Evolutionary conservation across 83 land plant species (phyloP).

Genomic region (Isoetes engelmannii): DNA sequence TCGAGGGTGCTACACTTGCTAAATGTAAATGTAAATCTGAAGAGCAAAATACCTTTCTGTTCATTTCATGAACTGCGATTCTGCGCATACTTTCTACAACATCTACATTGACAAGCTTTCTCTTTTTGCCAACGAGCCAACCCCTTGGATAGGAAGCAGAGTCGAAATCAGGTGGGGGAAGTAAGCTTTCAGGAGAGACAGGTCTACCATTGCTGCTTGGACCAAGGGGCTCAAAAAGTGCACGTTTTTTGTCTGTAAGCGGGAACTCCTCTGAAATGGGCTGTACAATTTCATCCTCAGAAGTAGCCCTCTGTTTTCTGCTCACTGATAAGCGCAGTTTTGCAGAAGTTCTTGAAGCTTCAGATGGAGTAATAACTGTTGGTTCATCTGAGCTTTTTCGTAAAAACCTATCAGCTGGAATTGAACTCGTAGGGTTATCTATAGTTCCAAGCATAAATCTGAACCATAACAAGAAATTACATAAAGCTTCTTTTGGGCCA

Average conservation of each 20-base stretch:
- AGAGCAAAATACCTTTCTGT: constrained; percentile 61
- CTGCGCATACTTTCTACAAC: constrained; percentile 93
- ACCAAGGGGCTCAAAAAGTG: constrained; percentile 73
- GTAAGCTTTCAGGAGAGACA: constrained; percentile 38
- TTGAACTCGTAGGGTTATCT: no score
- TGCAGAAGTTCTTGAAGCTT: constrained; percentile 20
- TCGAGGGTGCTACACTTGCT: no score
- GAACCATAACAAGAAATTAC: no score
- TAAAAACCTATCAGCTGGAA: background rate
- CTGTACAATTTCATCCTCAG: constrained; percentile 10
- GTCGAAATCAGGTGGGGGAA: constrained; percentile 93
- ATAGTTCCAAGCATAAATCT: no score
- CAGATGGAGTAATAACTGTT: constrained; percentile 23
- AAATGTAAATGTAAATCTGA: background rate
- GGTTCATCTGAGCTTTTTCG: constrained; percentile 19
- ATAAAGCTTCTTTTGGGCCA: no score
- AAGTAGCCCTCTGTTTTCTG: constrained; percentile 13
- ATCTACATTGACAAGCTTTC: constrained; percentile 90
- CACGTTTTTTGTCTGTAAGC: constrained; percentile 57
- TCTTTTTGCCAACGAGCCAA: constrained; percentile 86
- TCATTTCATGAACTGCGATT: constrained; percentile 91
- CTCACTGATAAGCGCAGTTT: constrained; percentile 22
- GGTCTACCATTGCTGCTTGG: constrained; percentile 18
- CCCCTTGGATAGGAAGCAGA: constrained; percentile 63
- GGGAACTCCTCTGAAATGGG: constrained; percentile 21